Percentiles rank a stretch among this genome's conserved stretches.
Evolutionary conservation across 805 yeast genomes (phyloP).

Genomic region (Ascoidea asiatica): DNA sequence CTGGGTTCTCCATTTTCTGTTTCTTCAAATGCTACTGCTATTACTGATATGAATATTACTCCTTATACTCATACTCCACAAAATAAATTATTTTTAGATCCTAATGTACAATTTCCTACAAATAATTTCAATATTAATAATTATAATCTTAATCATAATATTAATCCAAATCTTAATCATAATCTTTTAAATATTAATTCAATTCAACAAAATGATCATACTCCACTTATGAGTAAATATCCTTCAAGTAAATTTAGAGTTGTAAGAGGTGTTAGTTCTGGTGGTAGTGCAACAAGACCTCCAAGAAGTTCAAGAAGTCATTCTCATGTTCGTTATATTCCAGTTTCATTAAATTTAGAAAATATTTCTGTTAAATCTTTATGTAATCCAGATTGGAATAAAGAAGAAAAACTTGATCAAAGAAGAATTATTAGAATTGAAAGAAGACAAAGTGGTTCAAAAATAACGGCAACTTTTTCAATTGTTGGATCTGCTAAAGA

Average conservation of each 20-base stretch:
- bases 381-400: constrained; percentile 38
- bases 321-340: constrained; percentile 19
- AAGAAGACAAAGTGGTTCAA: constrained; percentile 33
- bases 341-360: constrained; percentile 32
- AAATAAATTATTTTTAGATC: neutral
- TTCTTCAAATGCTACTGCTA: neutral
- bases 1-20: neutral
- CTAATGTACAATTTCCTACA: neutral
- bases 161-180: no score
- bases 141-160: no score
- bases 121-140: no score
- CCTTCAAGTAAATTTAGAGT: constrained; percentile 22
- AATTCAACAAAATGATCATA: neutral
- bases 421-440: constrained; percentile 48
- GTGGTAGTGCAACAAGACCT: constrained; percentile 42
- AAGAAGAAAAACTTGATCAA: constrained; percentile 30
- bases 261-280: constrained; percentile 43
- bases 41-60: constrained; percentile 5
- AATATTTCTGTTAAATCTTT: constrained; percentile 33
- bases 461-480: constrained; percentile 33
- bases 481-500: constrained; percentile 39
- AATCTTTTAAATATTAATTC: neutral
- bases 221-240: neutral
- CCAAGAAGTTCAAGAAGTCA: constrained; percentile 25
- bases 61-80: neutral